phyloP scores from a whole-genome alignment of 2,329 filamentous ascomycete genomes.

The Verticillium longisporum region DNA sequence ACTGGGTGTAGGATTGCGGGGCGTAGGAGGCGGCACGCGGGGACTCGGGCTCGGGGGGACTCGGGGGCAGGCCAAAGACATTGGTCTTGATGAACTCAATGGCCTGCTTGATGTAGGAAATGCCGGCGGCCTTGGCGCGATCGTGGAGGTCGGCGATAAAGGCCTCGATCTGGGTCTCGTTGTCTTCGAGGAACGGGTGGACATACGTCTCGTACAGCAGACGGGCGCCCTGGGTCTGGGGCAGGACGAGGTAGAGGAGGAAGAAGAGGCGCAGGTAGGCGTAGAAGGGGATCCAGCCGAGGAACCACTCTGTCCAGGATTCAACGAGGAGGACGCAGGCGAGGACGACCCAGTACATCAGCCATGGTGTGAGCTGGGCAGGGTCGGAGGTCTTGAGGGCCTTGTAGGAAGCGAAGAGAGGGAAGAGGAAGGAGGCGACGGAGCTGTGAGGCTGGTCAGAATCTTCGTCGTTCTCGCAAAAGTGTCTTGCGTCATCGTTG shows the following conservation, averaged over 20 bases:
- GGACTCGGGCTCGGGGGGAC: conserved; percentile 27
- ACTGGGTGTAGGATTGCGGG: conserved; percentile 64
- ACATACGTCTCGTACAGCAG: conserved; percentile 78
- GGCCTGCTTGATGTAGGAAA: conserved; percentile 65
- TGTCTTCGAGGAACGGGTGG: conserved; percentile 79
- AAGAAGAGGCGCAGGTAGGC: conserved; percentile 81
- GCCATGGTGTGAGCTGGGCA: conserved; percentile 87
- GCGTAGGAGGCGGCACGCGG: conserved; percentile 34
- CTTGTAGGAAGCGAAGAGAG: conserved; percentile 96
- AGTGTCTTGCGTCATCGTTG: not conserved
- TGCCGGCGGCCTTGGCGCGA: conserved; percentile 66
- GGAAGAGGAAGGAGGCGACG: conserved; percentile 83
- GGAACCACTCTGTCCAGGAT: conserved; percentile 80
- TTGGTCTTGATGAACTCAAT: conserved; percentile 69
- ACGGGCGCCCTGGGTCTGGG: conserved; percentile 89
- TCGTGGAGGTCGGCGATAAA: conserved; percentile 80
- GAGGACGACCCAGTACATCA: conserved; percentile 98
- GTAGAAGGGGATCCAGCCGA: conserved; percentile 91
- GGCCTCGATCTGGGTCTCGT: conserved; percentile 84
- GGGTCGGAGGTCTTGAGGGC: conserved; percentile 89
- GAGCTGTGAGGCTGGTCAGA: conserved; percentile 47
- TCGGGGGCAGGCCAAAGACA: conserved; percentile 69
- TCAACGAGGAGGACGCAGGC: conserved; percentile 76
- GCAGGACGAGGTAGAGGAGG: conserved; percentile 92
- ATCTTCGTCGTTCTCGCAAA: no score